Conservation (phyloP, 1,284 basidiomycete genomes). For the Cutaneotrichosporon cavernicola region DNA sequence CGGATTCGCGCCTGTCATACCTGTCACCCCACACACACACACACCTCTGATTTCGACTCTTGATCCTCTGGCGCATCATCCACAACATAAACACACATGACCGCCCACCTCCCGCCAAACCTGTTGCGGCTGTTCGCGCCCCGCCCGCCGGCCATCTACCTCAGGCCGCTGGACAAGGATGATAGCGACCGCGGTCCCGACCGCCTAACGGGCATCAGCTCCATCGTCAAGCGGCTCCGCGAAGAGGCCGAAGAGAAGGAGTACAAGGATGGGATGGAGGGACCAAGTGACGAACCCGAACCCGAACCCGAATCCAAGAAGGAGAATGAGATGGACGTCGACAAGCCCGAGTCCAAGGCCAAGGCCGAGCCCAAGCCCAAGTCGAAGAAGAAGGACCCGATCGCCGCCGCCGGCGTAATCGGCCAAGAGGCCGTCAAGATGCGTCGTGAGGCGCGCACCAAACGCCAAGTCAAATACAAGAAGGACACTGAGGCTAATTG, state of each 20-base stretch:
- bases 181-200: slow-evolving; percentile 70
- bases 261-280: slow-evolving; percentile 46
- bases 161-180: slow-evolving; percentile 78
- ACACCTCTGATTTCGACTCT: slow-evolving; percentile 1
- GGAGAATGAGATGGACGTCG: slow-evolving; percentile 38
- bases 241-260: slow-evolving; percentile 67
- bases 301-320: slow-evolving; percentile 47
- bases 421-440: slow-evolving; percentile 61
- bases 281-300: slow-evolving; percentile 11
- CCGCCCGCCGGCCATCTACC: slow-evolving; percentile 78
- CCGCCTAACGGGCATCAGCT: slow-evolving; percentile 69
- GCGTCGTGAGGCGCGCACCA: slow-evolving; percentile 73
- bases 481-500: slow-evolving; percentile 77
- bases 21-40: not conserved
- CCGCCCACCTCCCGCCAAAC: slow-evolving; percentile 86
- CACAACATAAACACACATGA: slow-evolving; percentile 50
- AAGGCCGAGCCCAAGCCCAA: slow-evolving; percentile 46
- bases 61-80: no score
- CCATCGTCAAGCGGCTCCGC: slow-evolving; percentile 68
- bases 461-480: slow-evolving; percentile 74
- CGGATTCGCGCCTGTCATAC: not conserved
- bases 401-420: slow-evolving; percentile 55
- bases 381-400: slow-evolving; percentile 68
- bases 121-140: slow-evolving; percentile 92
- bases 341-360: slow-evolving; percentile 54